Evolutionary conservation across 1,139 yeast genomes (phyloP), one percentile per base, ranked within the genome.

Genomic region (Geotrichum carabidarum): DNA sequence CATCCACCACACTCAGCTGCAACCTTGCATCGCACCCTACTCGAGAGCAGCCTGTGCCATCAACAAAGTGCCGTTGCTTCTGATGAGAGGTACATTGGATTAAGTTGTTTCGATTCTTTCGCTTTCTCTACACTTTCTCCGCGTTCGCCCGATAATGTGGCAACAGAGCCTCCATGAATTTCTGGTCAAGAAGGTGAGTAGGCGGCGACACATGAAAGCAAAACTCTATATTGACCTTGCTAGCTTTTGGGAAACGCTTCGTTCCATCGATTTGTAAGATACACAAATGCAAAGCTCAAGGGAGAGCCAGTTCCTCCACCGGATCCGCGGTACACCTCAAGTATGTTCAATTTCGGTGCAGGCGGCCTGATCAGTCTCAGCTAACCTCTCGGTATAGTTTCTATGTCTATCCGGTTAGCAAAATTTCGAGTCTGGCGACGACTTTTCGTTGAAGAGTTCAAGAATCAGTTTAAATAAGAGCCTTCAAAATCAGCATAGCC

Each of bases 91-190:
- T 22, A 3, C 5, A 22, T 22, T 22, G 5, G 27, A 22, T 22
- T 5, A 22, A 22, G 27, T 3, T 3, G 27, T 22, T 22, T 22
- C 5, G 27, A 5, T 22, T 22, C 27, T 22, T 22, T 22, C 27
- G 27, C 27, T 22, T 22, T 22, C 27, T 3, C 27, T 22, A 5
- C 27, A 22, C 27, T 3, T 22, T 5, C 27, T 5, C 27, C 5
- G 27, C 27, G 27, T 22, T 22, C 27, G 27, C 27, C 27, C 4
- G 8, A 48, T 34, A 31, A 60, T 61, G 60, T 64, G 66, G 66
- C 61, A 61, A 35, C 59, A 59, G 35, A 51, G 58, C n/a, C 58
- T 62, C 4, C 68, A 64, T 50, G 59, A 58, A 35, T 62, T 56
- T 42, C 58, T 65, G 2, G 68, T 65, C 15, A 55, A 56, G 22